Base-by-base conservation (phyloP, 2,329 filamentous ascomycete species). In the Clonostachys rosea region DNA sequence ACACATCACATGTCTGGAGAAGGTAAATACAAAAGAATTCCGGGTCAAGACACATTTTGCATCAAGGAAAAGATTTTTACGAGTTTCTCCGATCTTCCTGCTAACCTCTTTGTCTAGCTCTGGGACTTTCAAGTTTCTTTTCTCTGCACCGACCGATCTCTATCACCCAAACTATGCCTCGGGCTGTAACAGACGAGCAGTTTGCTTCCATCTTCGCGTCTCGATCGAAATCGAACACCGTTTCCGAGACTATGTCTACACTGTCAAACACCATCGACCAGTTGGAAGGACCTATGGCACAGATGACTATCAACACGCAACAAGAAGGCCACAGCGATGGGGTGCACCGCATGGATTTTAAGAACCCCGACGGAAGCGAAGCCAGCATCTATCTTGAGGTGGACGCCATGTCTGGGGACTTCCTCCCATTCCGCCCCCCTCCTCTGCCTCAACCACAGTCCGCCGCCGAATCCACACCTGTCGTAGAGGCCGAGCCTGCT, bases 131-230 rank as follows among this genome's bases (percentile, higher is more conserved):
- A 8, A 87, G 87, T 50, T 97, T 99, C 77, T 97, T 97, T 75
- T 95, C 91, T 52, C 86, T 95, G 55, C 90, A 99, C 70, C 85
- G 94, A 51, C 94, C 94, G 42, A 92, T 99, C 60, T 95, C 90
- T 47, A 83, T 96, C 54, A 91, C 86, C 44, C 84, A 86, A 57
- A 85, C 86, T 55, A 85, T 96, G 61, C 94, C 87, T 47, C 83
- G 81, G 57, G 74, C 78, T 17, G 79, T 91, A 42, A 83, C 80
- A 45, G 76, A 86, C 52, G 86, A 88, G 61, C 78, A 85, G 44
- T 96, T 97, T 66, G 85, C 89, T 52, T 78, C 86, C 60, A 91
- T 99, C 60, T 97, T 97, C 66, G 75, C 84, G 41, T 63, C 72
- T 48, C 77, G 74, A 46, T 66, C 68, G 18, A 75, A 74, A 55